Percentiles rank a stretch among this genome's conserved stretches.
Evolutionary conservation across 306 rosid species (phyloP).

Genomic region (Pyrus pyrifolia): DNA sequence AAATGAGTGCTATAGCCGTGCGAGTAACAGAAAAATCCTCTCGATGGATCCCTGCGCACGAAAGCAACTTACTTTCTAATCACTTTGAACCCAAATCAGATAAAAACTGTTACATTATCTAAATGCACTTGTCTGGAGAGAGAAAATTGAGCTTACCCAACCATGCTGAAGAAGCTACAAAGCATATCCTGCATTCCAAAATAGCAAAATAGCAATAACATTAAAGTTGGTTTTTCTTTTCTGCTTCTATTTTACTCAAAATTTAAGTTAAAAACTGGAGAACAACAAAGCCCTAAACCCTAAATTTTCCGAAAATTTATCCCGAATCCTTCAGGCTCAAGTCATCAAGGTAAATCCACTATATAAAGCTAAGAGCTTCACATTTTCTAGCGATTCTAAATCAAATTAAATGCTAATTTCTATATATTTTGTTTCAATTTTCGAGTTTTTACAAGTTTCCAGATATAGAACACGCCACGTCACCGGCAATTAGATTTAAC

Average conservation of each 20-base stretch:
- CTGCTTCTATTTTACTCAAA: neutral
- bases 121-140: slow-evolving; percentile 1
- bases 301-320: neutral
- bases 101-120: neutral
- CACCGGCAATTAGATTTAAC: slow-evolving; percentile 15
- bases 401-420: neutral
- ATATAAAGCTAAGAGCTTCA: neutral
- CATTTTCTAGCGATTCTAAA: neutral
- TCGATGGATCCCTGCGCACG: slow-evolving; percentile 80
- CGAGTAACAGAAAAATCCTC: slow-evolving; percentile 79
- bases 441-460: neutral
- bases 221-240: neutral
- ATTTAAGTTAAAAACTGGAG: neutral
- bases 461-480: neutral
- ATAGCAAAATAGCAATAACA: slow-evolving; percentile 10
- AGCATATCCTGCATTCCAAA: slow-evolving; percentile 77
- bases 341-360: neutral
- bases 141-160: slow-evolving; percentile 53
- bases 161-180: slow-evolving; percentile 94
- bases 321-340: neutral
- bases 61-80: slow-evolving; percentile 15
- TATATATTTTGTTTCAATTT: neutral
- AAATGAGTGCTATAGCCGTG: slow-evolving; percentile 91
- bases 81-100: slow-evolving; percentile 15
- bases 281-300: neutral